Percentiles rank a stretch among this genome's conserved stretches.
phyloP scores from a whole-genome alignment of 768 basidiomycete genomes.

The Cystoderma amianthinum region DNA sequence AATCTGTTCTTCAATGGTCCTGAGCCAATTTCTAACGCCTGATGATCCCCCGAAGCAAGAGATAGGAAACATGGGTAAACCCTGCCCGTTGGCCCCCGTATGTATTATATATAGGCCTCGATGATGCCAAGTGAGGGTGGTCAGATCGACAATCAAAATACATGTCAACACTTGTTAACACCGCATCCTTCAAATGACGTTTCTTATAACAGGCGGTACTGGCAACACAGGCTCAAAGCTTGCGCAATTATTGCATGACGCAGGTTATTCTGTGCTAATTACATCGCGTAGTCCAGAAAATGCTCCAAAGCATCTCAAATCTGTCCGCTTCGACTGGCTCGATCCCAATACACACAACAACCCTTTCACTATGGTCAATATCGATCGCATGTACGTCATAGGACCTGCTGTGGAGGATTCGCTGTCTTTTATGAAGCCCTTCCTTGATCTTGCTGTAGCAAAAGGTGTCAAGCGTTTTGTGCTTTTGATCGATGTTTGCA shows the following conservation, averaged over 20 bases:
- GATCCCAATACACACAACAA: slow-evolving; percentile 19
- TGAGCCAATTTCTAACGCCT: no score
- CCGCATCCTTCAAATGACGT: slow-evolving; percentile 16
- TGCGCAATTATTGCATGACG: slow-evolving; percentile 15
- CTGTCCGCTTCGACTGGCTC: slow-evolving; percentile 24
- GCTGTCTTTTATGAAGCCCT: slow-evolving; percentile 13
- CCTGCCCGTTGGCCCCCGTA: no score
- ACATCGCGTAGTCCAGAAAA: slow-evolving; percentile 19
- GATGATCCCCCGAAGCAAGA: no score
- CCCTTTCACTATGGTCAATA: slow-evolving; percentile 14
- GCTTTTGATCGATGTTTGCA: slow-evolving; percentile 17
- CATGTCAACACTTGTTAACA: not conserved
- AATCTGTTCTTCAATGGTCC: no score
- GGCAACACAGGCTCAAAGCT: slow-evolving; percentile 21
- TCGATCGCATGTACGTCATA: slow-evolving; percentile 16
- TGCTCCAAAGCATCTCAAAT: slow-evolving; percentile 17
- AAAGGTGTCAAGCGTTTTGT: slow-evolving; percentile 26
- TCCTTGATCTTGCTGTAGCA: slow-evolving; percentile 20
- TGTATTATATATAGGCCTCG: no score
- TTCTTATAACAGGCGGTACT: slow-evolving; percentile 26
- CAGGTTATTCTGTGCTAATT: slow-evolving; percentile 16
- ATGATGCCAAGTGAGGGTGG: not conserved
- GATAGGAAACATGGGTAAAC: no score
- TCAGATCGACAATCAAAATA: not conserved
- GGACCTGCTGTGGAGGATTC: slow-evolving; percentile 10